Evolutionary conservation across 2,329 filamentous ascomycete genomes (phyloP), one percentile per base, ranked within the genome.

Genomic region (Epichloe festucae): DNA sequence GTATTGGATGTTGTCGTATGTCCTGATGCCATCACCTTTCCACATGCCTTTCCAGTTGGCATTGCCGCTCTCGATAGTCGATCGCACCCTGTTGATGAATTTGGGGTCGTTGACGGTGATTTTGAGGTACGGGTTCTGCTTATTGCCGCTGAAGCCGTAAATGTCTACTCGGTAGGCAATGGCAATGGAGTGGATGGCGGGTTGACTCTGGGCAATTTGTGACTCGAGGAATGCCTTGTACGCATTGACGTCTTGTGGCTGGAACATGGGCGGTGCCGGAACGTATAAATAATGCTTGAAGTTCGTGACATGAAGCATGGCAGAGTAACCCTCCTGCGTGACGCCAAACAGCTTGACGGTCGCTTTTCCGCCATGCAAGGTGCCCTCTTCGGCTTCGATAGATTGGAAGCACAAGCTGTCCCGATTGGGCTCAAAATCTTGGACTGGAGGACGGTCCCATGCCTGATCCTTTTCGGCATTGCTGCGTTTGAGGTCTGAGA

Each of bases 231-330:
- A 97, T 4, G 79, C 73, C 63, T 85, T 87, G 74, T 86, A 98
- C 0, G 79, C 72, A 15, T 82, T 76, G 65, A 89, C 89, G 64
- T 98, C 89, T 42, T 82, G 76, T 45, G 81, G 81, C 31, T 80
- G 79, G 66, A 98, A 98, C 27, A 81, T 79, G 8, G 90, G 73
- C 0, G 93, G 93, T 0, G 94, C 93, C 10, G 88, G 85, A 45
- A 97, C 82, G 62, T 95, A 98, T 52, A 98, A 81, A 65, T 98
- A 98, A 66, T 98, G 93, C 59, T 89, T 84, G 69, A 98, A 98
- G 63, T 89, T 88, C 15, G 87, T 95, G 56, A 98, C 90, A 66
- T 98, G 93, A 12, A 98, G 75, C 67, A 98, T 79, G 40, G 95
- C 89, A 3, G 93, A 98, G 68, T 98, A 85, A 50, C 93, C 93